Evolutionary conservation across 495 filamentous ascomycete species (phyloP), one percentile per base, ranked within the genome.

Genomic region (Penicillium parvum): DNA sequence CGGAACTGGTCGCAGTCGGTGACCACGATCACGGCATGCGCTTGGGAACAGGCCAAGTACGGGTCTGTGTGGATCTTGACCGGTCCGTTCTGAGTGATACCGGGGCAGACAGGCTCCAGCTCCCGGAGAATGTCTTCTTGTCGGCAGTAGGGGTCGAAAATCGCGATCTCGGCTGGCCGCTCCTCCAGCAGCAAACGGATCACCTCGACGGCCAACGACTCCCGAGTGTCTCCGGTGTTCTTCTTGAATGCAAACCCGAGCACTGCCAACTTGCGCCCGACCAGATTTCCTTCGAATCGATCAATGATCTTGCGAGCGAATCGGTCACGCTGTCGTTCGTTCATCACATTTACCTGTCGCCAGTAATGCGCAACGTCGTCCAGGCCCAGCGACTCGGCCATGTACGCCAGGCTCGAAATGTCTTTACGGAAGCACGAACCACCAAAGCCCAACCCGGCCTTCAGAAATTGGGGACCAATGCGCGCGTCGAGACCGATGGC

Each of bases 371-470:
- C 84, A 4, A 90, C 85, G 43, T 90, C 83, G 3, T 76, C 72
- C 12, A 92, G 66, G 26, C 81, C 75, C 19, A 90, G 61, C 3
- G 78, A 78, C 40, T 86, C 79, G 4, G 86, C 81, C 9, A 91
- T 66, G 55, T 90, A 90, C 5, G 81, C 77, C 17, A 92, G 65
- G 58, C 78, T 86, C 10, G 87, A 72, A 52, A 90, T 79, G 49
- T 92, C 87, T 58, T 92, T 92, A 55, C 84, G 81, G 61, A 92
- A 90, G 64, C 85, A 89, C 10, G 81, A 85, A 4, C 85, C 86
- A n/a, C 85, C 84, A 50, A 90, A 91, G 0, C 86, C 86, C 21
- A 87, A 72, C 11, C 81, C 81, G 2, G 86, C 81, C 57, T 86
- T 83, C n/a, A 92, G 66, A 68, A 88, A 89, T 49, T 78, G 76